Conservation (phyloP, 352 stramenopile genomes). For the Phytophthora brassicae region DNA sequence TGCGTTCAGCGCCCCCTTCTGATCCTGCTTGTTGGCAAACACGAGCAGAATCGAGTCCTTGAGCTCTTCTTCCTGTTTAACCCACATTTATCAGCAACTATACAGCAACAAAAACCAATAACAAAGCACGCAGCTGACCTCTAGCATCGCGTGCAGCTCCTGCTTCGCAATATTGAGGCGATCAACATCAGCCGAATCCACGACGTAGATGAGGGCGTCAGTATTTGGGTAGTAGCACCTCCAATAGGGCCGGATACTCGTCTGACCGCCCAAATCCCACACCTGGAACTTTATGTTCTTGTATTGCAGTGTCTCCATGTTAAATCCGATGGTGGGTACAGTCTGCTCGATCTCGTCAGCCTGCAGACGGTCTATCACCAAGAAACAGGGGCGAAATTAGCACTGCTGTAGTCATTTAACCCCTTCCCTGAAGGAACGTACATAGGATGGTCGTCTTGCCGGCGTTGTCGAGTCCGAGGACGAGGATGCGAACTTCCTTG, state of each 20-base stretch:
- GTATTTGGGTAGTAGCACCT: slow-evolving; percentile 99
- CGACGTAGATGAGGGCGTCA: slow-evolving; percentile 96
- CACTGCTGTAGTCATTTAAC: background rate
- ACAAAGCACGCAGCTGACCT: slow-evolving; percentile 46
- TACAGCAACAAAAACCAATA: background rate
- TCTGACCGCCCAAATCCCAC: slow-evolving; percentile 99
- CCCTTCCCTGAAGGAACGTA: slow-evolving; percentile 39
- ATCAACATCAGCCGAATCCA: slow-evolving; percentile 96
- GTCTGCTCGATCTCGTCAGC: slow-evolving; percentile 97
- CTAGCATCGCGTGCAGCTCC: slow-evolving; percentile 97
- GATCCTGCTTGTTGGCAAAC: slow-evolving; percentile 99
- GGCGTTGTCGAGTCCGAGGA: slow-evolving; percentile 99
- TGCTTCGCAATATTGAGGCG: slow-evolving; percentile 97
- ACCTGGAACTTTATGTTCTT: slow-evolving; percentile 98
- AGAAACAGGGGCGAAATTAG: background rate
- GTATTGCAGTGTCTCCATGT: slow-evolving; percentile 92
- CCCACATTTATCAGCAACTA: background rate
- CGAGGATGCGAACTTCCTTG: slow-evolving; percentile 99
- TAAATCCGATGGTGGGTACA: slow-evolving; percentile 99
- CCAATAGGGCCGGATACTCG: slow-evolving; percentile 99
- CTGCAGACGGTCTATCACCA: slow-evolving; percentile 70
- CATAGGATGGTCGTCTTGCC: slow-evolving; percentile 99
- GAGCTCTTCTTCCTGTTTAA: slow-evolving; percentile 95
- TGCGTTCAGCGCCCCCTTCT: slow-evolving; percentile 92
- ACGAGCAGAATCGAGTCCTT: slow-evolving; percentile 99